Evolutionary conservation across 345 rosid genomes (phyloP), one percentile per base, ranked within the genome.

Genomic region (Citrus maxima): DNA sequence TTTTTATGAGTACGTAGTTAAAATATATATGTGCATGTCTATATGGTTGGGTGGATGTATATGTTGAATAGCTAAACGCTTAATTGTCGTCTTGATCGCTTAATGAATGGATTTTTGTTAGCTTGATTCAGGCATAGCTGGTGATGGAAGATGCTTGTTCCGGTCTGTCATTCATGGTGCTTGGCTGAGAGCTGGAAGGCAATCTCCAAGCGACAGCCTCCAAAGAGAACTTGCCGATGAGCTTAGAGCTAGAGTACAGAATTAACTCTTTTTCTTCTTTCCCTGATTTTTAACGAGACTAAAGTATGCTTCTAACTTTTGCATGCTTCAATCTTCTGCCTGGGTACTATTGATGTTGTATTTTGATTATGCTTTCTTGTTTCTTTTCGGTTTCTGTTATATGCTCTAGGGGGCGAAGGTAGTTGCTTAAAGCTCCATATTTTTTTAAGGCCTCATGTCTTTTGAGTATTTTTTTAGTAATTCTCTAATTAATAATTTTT

Each of bases 61-160:
- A 34, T 6, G 2, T 32, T 27, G 21, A 32, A 28, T 16, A 28
- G 38, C 68, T 18, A 18, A 64, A 32, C 5, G 21, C 4, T 16
- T 28, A 28, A 5, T 5, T 28, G 49, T 21, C 6, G 25, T 67
- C 54, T 27, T n/a, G 59, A 64, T 64, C 40, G 5, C n/a, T 51
- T 69, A 30, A 10, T 61, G 67, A 77, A 32, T 72, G 62, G 28
- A 66, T 55, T 62, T 27, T 37, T 65, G 40, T 6, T 28, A 46
- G 51, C 51, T 58, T 38, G 76, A 80, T 63, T 34, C 81, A 89
- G 95, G 90, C 54, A 84, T 91, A 73, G 84, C 90, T 2, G 93
- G 95, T 64, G 95, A 89, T 77, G 93, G 93, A 34, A 89, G 95
- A 76, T 91, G 95, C 77, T 80, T 91, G 86, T 91, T 91, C 65